These are phyloP conservation scores for Fusarium goolgardi DNA, from an alignment of 2,329 filamentous ascomycete genomes.

Conservation along the genomic window DNA sequence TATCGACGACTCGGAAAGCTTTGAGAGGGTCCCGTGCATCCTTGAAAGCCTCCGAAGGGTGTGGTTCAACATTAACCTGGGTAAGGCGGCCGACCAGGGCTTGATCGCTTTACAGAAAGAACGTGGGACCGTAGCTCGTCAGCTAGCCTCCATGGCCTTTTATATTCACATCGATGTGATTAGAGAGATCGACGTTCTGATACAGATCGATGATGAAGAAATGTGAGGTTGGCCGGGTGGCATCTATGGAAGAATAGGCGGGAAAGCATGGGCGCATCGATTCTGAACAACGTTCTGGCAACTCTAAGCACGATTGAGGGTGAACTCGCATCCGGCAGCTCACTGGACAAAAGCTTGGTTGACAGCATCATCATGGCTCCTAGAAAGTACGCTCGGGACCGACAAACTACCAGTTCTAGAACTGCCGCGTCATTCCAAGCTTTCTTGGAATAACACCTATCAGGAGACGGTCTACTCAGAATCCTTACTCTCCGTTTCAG, in stretches of 20 bases:
- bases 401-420: constrained; percentile 44
- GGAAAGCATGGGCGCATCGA: constrained; percentile 73
- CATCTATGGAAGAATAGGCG: constrained; percentile 73
- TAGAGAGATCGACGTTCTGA: constrained; percentile 46
- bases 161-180: constrained; percentile 61
- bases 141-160: constrained; percentile 67
- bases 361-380: constrained; percentile 39
- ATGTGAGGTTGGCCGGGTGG: constrained; percentile 68
- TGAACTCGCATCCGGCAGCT: constrained; percentile 36
- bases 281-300: constrained; percentile 62
- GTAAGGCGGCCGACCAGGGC: constrained; percentile 57
- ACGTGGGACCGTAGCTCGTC: constrained; percentile 68
- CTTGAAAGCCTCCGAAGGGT: constrained; percentile 68
- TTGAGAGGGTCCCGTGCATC: constrained; percentile 67
- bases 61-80: constrained; percentile 67
- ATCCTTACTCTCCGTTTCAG: constrained; percentile 72
- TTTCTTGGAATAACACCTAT: constrained; percentile 47
- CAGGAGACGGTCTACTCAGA: constrained; percentile 50
- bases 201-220: constrained; percentile 64
- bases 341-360: constrained; percentile 17
- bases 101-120: constrained; percentile 65
- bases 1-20: constrained; percentile 59
- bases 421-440: constrained; percentile 53
- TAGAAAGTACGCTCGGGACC: constrained; percentile 30
- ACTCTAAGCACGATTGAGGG: constrained; percentile 57